Evolutionary conservation across 2,329 filamentous ascomycete genomes (phyloP).

Genomic region (Dactylonectria estremocensis): DNA sequence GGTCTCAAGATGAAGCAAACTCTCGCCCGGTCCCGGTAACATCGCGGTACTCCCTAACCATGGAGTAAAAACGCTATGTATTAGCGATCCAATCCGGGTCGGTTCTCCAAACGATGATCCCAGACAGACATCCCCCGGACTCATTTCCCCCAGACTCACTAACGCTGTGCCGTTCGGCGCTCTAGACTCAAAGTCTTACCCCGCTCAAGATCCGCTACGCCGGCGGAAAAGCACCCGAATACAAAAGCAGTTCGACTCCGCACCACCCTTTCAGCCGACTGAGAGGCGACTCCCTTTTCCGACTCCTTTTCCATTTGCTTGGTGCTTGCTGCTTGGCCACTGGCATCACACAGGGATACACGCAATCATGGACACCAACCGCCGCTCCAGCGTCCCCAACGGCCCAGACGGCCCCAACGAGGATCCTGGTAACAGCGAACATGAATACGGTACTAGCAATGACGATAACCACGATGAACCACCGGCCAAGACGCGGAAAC

Average conservation of each 20-base stretch:
- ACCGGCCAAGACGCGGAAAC: conserved; percentile 21
- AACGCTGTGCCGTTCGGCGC: too few species aligned
- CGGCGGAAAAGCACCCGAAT: conserved; percentile 20
- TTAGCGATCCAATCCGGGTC: background rate
- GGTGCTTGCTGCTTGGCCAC: background rate
- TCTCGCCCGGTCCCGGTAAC: too few species aligned
- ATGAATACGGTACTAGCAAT: background rate
- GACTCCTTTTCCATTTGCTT: conserved; percentile 3
- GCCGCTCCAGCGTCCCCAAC: background rate
- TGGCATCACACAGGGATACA: background rate
- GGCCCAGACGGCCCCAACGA: background rate
- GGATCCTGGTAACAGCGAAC: background rate
- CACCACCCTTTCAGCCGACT: conserved; percentile 10
- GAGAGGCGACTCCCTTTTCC: too few species aligned
- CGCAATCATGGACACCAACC: conserved; percentile 1
- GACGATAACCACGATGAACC: background rate
- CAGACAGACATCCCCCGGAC: background rate
- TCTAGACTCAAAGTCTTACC: background rate
- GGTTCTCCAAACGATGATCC: background rate
- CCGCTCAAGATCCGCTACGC: conserved; percentile 14
- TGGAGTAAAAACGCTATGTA: background rate
- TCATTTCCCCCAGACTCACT: background rate
- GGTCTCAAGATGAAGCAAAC: too few species aligned
- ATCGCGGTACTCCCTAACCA: too few species aligned
- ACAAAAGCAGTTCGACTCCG: conserved; percentile 7